phyloP scores from a whole-genome alignment of 1,284 basidiomycete species.

The Austroboletus rostrupii region DNA sequence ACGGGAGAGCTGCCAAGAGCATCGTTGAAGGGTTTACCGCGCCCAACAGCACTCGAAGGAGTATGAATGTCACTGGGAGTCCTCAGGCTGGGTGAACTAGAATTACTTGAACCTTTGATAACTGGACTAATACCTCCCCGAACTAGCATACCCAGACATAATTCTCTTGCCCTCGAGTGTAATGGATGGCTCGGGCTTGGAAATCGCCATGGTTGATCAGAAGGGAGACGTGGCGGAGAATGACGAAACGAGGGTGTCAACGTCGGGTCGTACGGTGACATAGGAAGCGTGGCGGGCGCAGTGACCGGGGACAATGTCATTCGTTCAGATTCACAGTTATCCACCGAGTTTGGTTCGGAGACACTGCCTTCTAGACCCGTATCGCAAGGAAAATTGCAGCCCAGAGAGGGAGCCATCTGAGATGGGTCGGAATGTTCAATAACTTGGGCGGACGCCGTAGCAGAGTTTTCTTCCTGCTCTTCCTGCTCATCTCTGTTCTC shows the following conservation, averaged over 20 bases:
- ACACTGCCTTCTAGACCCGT: slow-evolving; percentile 1
- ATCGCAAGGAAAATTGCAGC: slow-evolving; percentile 1
- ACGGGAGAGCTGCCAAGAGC: slow-evolving; percentile 32
- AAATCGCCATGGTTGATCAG: slow-evolving; percentile 73
- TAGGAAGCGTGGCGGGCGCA: slow-evolving; percentile 38
- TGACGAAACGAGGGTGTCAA: slow-evolving; percentile 71
- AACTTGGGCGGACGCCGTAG: slow-evolving; percentile 6
- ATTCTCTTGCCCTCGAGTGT: slow-evolving; percentile 55
- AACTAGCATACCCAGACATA: slow-evolving; percentile 61
- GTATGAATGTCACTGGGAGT: slow-evolving; percentile 29
- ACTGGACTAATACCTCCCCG: slow-evolving; percentile 40
- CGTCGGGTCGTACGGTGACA: slow-evolving; percentile 69
- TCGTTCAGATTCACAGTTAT: slow-evolving; percentile 8
- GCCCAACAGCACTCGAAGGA: slow-evolving; percentile 25
- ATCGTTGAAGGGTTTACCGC: slow-evolving; percentile 27
- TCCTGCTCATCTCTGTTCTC: slow-evolving; percentile 10
- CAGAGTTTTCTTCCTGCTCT: slow-evolving; percentile 9
- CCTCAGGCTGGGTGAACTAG: slow-evolving; percentile 31
- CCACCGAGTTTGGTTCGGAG: background rate
- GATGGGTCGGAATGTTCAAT: slow-evolving; percentile 17
- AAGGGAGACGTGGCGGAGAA: slow-evolving; percentile 63
- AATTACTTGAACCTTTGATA: slow-evolving; percentile 25
- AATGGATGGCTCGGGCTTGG: slow-evolving; percentile 69
- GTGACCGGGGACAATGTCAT: slow-evolving; percentile 17
- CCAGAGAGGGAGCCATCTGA: slow-evolving; percentile 11